Percentiles rank a stretch among this genome's conserved stretches.
phyloP scores from a whole-genome alignment of 805 yeast species.

The Pichia ethanolica region DNA sequence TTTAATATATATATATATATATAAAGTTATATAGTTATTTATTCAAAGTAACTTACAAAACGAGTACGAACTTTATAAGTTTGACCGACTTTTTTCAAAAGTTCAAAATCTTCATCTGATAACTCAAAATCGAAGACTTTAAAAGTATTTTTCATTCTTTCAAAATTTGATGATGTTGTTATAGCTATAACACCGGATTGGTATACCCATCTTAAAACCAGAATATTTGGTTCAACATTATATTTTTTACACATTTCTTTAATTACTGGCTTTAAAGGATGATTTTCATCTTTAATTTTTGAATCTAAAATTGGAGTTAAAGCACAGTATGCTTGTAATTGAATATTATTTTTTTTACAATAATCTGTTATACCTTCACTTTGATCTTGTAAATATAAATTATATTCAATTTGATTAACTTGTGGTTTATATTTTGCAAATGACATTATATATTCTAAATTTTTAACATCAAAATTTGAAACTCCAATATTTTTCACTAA shows the following conservation, averaged over 20 bases:
- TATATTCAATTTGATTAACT: constrained; percentile 65
- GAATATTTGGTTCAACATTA: constrained; percentile 48
- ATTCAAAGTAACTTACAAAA: constrained; percentile 2
- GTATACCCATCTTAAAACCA: constrained; percentile 63
- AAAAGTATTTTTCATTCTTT: constrained; percentile 51
- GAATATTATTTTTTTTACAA: constrained; percentile 41
- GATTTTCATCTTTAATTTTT: constrained; percentile 32
- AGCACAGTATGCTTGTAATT: constrained; percentile 60
- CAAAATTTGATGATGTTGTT: constrained; percentile 58
- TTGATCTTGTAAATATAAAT: constrained; percentile 59
- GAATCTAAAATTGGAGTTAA: constrained; percentile 50
- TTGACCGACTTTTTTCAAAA: constrained; percentile 36
- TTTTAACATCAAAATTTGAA: constrained; percentile 52
- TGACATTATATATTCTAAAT: constrained; percentile 36
- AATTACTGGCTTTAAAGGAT: constrained; percentile 31
- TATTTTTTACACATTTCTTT: constrained; percentile 47
- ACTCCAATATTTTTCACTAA: constrained; percentile 46
- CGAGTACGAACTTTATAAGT: constrained; percentile 8
- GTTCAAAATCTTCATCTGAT: constrained; percentile 40
- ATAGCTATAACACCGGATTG: constrained; percentile 64
- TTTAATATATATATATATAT: too few species aligned
- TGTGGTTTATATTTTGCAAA: constrained; percentile 43
- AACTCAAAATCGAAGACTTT: constrained; percentile 50
- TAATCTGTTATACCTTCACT: constrained; percentile 47
- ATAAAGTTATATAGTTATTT: background rate